A percentile compares a stretch with the other conserved stretches of the same genome.
Evolutionary conservation across 169 alveolate genomes (phyloP).

Genomic region (Eimeria necatrix): DNA sequence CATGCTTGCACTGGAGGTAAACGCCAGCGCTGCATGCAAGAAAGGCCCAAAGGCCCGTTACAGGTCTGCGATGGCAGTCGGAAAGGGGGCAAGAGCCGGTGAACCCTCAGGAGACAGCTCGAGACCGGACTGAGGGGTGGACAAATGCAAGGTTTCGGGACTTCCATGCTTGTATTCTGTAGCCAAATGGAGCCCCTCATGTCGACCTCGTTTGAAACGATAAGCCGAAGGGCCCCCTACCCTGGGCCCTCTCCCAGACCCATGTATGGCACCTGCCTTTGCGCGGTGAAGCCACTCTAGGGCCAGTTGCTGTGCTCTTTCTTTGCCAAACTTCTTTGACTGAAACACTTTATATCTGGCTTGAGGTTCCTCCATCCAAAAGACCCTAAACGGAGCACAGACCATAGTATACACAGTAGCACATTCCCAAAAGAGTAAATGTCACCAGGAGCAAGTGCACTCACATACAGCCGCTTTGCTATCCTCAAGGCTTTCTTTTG

Average conservation of each 20-base stretch:
- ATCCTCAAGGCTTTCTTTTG: too few species aligned
- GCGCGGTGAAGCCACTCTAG: slow-evolving; percentile 81
- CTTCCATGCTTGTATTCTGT: slow-evolving; percentile 75
- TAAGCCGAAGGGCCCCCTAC: slow-evolving; percentile 64
- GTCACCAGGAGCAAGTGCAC: too few species aligned
- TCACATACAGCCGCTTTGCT: too few species aligned
- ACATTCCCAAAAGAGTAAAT: too few species aligned
- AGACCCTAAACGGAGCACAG: slow-evolving; percentile 47
- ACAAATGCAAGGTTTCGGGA: slow-evolving; percentile 60
- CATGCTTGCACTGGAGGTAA: too few species aligned
- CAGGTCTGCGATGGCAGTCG: slow-evolving; percentile 42
- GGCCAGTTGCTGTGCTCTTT: slow-evolving; percentile 82
- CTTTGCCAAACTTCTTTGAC: slow-evolving; percentile 80
- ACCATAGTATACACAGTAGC: too few species aligned
- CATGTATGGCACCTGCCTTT: slow-evolving; percentile 76
- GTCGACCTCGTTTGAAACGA: slow-evolving; percentile 59
- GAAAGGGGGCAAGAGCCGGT: slow-evolving; percentile 67
- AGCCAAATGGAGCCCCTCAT: slow-evolving; percentile 61
- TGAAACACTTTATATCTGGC: slow-evolving; percentile 80
- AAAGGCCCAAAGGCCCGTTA: background rate
- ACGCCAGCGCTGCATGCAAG: too few species aligned
- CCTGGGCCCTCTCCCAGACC: slow-evolving; percentile 71
- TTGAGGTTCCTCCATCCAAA: slow-evolving; percentile 79
- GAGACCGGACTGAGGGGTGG: slow-evolving; percentile 59
- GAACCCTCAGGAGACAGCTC: slow-evolving; percentile 66